phyloP scores from a whole-genome alignment of 257 asterid genomes.

The Solanum piurae region DNA sequence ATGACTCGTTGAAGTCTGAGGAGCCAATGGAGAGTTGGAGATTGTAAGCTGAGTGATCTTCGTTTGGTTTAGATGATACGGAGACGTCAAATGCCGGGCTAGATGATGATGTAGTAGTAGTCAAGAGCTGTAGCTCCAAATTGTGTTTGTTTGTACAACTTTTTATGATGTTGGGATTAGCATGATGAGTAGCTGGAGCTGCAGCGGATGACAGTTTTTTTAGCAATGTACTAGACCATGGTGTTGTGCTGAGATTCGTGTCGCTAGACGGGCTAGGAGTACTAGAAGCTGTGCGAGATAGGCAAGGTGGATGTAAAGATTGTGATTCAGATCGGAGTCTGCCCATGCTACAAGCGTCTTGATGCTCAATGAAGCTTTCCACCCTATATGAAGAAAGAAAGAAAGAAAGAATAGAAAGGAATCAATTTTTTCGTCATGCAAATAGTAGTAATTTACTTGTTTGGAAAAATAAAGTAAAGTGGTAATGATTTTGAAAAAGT shows the following conservation, averaged over 20 bases:
- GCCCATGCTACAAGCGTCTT: constrained; percentile 39
- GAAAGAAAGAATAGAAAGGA: neutral
- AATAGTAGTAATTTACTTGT: neutral
- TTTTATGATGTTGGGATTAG: neutral
- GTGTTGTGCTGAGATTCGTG: constrained; percentile 24
- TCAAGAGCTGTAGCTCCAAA: constrained; percentile 33
- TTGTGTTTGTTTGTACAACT: neutral
- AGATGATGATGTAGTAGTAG: constrained; percentile 2
- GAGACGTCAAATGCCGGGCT: constrained; percentile 1
- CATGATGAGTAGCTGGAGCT: neutral
- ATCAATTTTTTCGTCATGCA: neutral
- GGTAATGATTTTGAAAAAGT: constrained; percentile 17
- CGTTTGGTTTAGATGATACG: constrained; percentile 6
- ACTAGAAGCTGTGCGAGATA: constrained; percentile 32
- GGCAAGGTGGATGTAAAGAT: constrained; percentile 18
- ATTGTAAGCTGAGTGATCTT: constrained; percentile 20
- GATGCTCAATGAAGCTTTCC: constrained; percentile 51
- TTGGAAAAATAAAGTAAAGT: neutral
- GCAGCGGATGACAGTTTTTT: neutral
- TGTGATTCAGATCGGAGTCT: constrained; percentile 24
- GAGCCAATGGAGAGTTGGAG: constrained; percentile 42
- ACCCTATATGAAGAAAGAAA: constrained; percentile 15
- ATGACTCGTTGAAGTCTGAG: constrained; percentile 3
- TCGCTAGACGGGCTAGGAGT: constrained; percentile 33
- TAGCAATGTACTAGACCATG: constrained; percentile 11